Conservation (phyloP, 805 yeast genomes). For the Phaffomyces opuntiae region DNA sequence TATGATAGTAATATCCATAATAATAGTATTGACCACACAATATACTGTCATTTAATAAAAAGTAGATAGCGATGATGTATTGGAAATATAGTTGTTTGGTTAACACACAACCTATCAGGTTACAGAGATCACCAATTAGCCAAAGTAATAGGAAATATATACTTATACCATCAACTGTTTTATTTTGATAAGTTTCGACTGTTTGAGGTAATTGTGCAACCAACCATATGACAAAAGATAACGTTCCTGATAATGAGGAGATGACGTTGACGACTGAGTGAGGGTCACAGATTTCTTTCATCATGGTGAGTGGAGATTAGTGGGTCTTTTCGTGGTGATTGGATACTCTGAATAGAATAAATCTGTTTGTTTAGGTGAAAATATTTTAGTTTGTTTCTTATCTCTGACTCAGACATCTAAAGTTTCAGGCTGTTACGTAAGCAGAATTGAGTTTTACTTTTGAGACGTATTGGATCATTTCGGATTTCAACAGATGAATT, state of each 20-base stretch:
- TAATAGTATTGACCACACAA: slow-evolving; percentile 66
- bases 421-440: too few species aligned
- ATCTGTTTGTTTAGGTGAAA: too few species aligned
- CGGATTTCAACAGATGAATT: too few species aligned
- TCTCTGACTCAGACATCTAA: too few species aligned
- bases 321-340: too few species aligned
- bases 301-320: neutral
- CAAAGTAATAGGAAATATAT: slow-evolving; percentile 43
- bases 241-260: slow-evolving; percentile 34
- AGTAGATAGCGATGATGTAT: slow-evolving; percentile 62
- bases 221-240: slow-evolving; percentile 38
- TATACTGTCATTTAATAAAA: slow-evolving; percentile 62
- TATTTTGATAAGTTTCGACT: slow-evolving; percentile 45
- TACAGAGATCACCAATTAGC: slow-evolving; percentile 39
- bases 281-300: slow-evolving; percentile 11
- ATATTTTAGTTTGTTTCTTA: too few species aligned
- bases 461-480: too few species aligned
- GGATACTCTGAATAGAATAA: too few species aligned
- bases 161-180: slow-evolving; percentile 55
- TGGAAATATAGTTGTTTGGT: slow-evolving; percentile 83
- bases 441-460: too few species aligned
- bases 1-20: slow-evolving; percentile 38
- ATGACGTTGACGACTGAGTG: slow-evolving; percentile 14
- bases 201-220: slow-evolving; percentile 52
- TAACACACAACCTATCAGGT: slow-evolving; percentile 62